These are phyloP conservation scores for Pseudoscleropodium purum DNA, from an alignment of 225 moss, liverwort and hornwort genomes.

Conservation along the genomic window DNA sequence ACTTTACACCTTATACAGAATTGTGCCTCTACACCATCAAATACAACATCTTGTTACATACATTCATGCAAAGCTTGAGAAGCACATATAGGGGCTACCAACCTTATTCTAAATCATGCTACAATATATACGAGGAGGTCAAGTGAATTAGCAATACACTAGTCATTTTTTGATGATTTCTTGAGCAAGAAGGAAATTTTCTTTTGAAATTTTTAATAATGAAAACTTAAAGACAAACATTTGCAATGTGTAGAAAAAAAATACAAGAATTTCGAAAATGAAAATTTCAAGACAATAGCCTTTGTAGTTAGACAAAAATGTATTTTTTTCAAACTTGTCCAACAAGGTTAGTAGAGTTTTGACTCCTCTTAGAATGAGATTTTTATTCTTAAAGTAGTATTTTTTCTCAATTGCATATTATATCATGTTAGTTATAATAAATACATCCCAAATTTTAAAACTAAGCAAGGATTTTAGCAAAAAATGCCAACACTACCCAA, in stretches of 20 bases:
- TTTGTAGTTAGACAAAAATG: too few species aligned
- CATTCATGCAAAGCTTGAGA: background rate
- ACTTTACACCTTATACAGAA: background rate
- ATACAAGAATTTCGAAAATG: background rate
- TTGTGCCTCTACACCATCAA: background rate
- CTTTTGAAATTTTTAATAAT: rapidly evolving
- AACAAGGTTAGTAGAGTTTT: too few species aligned
- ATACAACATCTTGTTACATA: background rate
- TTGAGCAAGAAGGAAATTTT: background rate
- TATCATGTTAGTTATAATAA: background rate
- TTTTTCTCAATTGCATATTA: background rate
- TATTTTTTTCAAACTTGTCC: too few species aligned
- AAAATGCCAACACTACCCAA: background rate
- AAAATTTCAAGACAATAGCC: too few species aligned
- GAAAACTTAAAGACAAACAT: background rate
- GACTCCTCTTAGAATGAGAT: too few species aligned
- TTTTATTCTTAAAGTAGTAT: too few species aligned
- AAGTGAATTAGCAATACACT: background rate
- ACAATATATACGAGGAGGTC: background rate
- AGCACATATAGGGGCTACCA: background rate
- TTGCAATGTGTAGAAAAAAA: background rate
- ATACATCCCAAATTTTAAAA: background rate
- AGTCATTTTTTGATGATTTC: background rate
- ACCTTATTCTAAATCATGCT: background rate
- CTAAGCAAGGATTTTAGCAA: background rate